Conservation (phyloP, 495 filamentous ascomycete genomes). For the Jackrogersella multiformis region DNA sequence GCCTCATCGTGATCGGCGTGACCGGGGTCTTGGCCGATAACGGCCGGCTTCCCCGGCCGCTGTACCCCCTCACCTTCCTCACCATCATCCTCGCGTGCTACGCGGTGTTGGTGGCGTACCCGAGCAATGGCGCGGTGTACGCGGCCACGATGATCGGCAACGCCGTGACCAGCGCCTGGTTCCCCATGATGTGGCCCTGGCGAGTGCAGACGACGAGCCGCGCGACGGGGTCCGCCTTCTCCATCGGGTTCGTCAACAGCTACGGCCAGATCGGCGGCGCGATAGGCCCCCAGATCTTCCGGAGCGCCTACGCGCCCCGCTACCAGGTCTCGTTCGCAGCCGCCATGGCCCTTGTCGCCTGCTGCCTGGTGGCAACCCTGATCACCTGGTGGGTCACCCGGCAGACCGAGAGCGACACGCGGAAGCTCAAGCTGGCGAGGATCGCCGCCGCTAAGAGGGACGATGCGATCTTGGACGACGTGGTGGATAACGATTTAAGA, state of each 20-base stretch:
- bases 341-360: slow-evolving; percentile 47
- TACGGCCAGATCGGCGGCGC: slow-evolving; percentile 54
- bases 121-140: slow-evolving; percentile 52
- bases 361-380: slow-evolving; percentile 43
- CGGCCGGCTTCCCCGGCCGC: slow-evolving; percentile 52
- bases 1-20: slow-evolving; percentile 50
- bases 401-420: slow-evolving; percentile 52
- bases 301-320: slow-evolving; percentile 46
- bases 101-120: slow-evolving; percentile 53
- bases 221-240: slow-evolving; percentile 56
- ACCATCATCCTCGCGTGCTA: slow-evolving; percentile 54
- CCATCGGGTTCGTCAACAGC: slow-evolving; percentile 56
- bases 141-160: slow-evolving; percentile 54
- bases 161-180: slow-evolving; percentile 51
- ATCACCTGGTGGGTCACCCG: slow-evolving; percentile 49
- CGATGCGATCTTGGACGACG: slow-evolving; percentile 55
- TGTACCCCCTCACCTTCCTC: slow-evolving; percentile 55
- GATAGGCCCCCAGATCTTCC: slow-evolving; percentile 49
- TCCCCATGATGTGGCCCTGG: slow-evolving; percentile 58
- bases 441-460: slow-evolving; percentile 51
- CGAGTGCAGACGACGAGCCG: slow-evolving; percentile 54
- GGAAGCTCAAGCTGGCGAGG: slow-evolving; percentile 53
- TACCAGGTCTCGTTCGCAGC: slow-evolving; percentile 46
- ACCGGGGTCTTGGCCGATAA: slow-evolving; percentile 54
- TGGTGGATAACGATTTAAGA: slow-evolving; percentile 52